These are phyloP conservation scores for Teunomyces aglyptinius DNA, from an alignment of 805 yeast genomes.

Conservation along the genomic window DNA sequence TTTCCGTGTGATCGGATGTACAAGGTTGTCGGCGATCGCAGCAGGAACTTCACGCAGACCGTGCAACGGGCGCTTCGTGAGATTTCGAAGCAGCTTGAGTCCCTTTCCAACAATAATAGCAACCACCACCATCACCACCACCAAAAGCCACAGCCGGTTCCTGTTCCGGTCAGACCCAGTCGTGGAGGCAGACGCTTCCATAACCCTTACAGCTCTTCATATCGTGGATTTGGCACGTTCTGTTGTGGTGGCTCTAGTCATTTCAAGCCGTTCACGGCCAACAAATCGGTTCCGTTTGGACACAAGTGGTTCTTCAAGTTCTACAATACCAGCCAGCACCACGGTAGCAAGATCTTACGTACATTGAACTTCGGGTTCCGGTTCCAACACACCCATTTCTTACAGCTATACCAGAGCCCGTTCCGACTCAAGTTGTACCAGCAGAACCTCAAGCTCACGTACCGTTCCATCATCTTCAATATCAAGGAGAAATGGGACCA, in stretches of 20 bases:
- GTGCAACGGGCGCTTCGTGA: constrained; percentile 49
- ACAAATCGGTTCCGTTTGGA: constrained; percentile 2
- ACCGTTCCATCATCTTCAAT: constrained; percentile 17
- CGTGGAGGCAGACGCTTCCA: constrained; percentile 5
- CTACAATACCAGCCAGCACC: constrained; percentile 9
- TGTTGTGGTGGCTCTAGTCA: constrained; percentile 2
- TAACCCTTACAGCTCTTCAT: not conserved
- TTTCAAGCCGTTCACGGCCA: constrained; percentile 9
- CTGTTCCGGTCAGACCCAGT: constrained; percentile 26
- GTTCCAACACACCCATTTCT: constrained; percentile 18
- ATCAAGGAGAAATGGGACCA: constrained; percentile 3
- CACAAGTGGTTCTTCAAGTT: constrained; percentile 12
- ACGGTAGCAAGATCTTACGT: constrained; percentile 3
- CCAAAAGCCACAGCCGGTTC: constrained; percentile 28
- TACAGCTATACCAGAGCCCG: constrained; percentile 19
- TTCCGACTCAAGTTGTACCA: constrained; percentile 19
- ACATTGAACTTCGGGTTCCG: constrained; percentile 14
- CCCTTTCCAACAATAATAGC: too few species aligned
- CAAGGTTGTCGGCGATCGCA: constrained; percentile 34
- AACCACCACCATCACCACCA: constrained; percentile 24
- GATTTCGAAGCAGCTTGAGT: constrained; percentile 45
- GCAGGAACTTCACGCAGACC: constrained; percentile 47
- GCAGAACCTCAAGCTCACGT: constrained; percentile 17
- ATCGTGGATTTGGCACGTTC: constrained; percentile 5
- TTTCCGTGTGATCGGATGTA: constrained; percentile 18